These are phyloP conservation scores for Tephrocybe sp. DNA, from an alignment of 768 basidiomycete species.

Conservation along the genomic window DNA sequence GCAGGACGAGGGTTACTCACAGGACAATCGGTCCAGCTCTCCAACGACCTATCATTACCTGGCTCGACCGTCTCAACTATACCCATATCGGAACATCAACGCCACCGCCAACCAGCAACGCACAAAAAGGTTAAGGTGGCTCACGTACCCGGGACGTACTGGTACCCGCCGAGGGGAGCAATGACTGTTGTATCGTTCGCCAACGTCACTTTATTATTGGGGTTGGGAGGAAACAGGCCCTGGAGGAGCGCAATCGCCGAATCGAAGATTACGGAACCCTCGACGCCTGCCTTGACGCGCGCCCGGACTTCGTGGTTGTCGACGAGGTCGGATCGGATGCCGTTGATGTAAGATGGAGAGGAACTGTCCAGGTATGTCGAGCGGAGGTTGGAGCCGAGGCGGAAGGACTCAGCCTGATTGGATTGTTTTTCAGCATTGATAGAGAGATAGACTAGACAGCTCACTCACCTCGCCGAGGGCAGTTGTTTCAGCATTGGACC, in stretches of 20 bases:
- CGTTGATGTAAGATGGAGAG: slow-evolving; percentile 68
- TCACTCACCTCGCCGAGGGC: slow-evolving; percentile 67
- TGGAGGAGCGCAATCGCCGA: slow-evolving; percentile 82
- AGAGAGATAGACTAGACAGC: no score
- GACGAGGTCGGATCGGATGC: slow-evolving; percentile 64
- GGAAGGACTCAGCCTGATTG: slow-evolving; percentile 60
- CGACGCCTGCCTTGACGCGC: slow-evolving; percentile 79
- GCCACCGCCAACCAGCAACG: neutral
- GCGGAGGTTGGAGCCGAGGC: slow-evolving; percentile 61
- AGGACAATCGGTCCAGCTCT: slow-evolving; percentile 69
- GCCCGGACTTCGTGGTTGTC: slow-evolving; percentile 72
- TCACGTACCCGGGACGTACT: slow-evolving; percentile 73
- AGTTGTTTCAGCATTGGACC: slow-evolving; percentile 63
- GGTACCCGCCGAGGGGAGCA: slow-evolving; percentile 79
- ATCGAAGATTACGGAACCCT: slow-evolving; percentile 86
- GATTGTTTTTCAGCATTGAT: neutral
- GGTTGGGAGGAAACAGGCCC: slow-evolving; percentile 82
- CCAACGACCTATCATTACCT: slow-evolving; percentile 76
- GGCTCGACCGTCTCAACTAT: slow-evolving; percentile 85
- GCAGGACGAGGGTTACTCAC: slow-evolving; percentile 23
- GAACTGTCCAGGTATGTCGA: slow-evolving; percentile 61
- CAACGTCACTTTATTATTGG: slow-evolving; percentile 66
- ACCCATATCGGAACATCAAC: slow-evolving; percentile 1
- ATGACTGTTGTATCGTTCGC: slow-evolving; percentile 74
- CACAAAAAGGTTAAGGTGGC: neutral